phyloP scores from a whole-genome alignment of 257 asterid genomes.

The Jacaranda mimosifolia region DNA sequence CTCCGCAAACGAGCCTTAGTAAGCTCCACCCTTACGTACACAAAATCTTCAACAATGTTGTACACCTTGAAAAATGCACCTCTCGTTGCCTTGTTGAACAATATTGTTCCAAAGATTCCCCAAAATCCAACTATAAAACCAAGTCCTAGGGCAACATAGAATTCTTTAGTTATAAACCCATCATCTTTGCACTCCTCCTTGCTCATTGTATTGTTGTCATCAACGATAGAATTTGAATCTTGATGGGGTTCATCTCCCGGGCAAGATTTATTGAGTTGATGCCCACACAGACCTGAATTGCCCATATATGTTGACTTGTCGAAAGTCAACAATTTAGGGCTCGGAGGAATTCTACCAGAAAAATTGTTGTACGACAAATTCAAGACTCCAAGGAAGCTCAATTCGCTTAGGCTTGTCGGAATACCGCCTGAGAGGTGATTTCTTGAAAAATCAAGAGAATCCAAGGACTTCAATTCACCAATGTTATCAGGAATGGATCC shows the following conservation, averaged over 20 bases:
- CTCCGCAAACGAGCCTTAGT: too few species aligned
- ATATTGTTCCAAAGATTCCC: conserved; percentile 25
- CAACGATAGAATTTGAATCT: too few species aligned
- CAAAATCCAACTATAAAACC: conserved; percentile 36
- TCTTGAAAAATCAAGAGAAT: conserved; percentile 29
- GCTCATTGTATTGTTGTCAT: neutral
- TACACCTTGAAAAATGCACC: neutral
- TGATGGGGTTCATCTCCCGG: conserved; percentile 18
- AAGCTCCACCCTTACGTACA: neutral
- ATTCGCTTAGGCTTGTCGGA: conserved; percentile 13
- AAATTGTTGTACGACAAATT: conserved; percentile 39
- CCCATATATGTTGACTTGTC: conserved; percentile 9
- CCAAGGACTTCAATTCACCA: conserved; percentile 3
- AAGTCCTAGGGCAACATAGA: neutral
- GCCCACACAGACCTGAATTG: conserved; percentile 26
- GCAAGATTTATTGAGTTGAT: conserved; percentile 35
- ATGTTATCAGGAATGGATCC: conserved; percentile 17
- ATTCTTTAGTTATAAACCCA: conserved; percentile 23
- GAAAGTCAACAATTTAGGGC: conserved; percentile 8
- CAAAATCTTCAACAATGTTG: neutral
- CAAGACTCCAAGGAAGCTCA: conserved; percentile 14
- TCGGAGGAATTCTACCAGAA: conserved; percentile 37
- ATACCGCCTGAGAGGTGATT: conserved; percentile 18
- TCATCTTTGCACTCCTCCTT: conserved; percentile 6
- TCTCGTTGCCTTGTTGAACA: neutral